Conservation (phyloP, 2,329 filamentous ascomycete genomes). For the Pseudovirgaria hyperparasitica region DNA sequence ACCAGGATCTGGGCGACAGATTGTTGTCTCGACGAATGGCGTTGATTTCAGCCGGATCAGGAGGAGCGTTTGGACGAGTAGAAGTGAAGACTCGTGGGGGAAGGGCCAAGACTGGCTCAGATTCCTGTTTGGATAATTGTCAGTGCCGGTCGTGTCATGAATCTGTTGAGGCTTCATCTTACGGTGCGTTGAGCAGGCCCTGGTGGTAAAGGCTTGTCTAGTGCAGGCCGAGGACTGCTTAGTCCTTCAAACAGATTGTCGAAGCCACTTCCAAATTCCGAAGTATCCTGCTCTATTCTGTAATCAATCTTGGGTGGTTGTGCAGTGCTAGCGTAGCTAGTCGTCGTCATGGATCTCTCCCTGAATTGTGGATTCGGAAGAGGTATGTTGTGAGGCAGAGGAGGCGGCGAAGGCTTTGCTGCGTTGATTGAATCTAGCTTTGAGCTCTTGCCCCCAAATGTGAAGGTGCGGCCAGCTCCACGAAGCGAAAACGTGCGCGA, state of each 20-base stretch:
- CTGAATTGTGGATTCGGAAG: constrained; percentile 1
- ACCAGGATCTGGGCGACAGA: too few species aligned
- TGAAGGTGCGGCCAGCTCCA: neutral
- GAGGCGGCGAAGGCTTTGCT: constrained; percentile 1
- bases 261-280: constrained; percentile 32
- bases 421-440: constrained; percentile 3
- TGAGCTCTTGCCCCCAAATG: constrained; percentile 1
- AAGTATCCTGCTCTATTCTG: constrained; percentile 18
- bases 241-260: constrained; percentile 39
- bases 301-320: constrained; percentile 38
- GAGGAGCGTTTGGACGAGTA: constrained; percentile 4
- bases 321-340: constrained; percentile 36
- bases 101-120: neutral
- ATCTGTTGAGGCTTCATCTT: neutral
- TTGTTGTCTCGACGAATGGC: too few species aligned
- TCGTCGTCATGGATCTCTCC: constrained; percentile 31
- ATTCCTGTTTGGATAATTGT: neutral
- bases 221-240: constrained; percentile 8
- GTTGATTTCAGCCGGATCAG: too few species aligned
- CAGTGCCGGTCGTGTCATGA: neutral
- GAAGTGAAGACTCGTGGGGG: neutral
- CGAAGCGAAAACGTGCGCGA: neutral
- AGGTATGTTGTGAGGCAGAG: neutral
- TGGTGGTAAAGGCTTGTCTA: constrained; percentile 5
- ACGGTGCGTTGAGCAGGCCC: constrained; percentile 1